A percentile compares a stretch with the other conserved stretches of the same genome.
These are phyloP conservation scores for Thielaviopsis musarum DNA, from an alignment of 2,329 filamentous ascomycete genomes.

Conservation along the genomic window DNA sequence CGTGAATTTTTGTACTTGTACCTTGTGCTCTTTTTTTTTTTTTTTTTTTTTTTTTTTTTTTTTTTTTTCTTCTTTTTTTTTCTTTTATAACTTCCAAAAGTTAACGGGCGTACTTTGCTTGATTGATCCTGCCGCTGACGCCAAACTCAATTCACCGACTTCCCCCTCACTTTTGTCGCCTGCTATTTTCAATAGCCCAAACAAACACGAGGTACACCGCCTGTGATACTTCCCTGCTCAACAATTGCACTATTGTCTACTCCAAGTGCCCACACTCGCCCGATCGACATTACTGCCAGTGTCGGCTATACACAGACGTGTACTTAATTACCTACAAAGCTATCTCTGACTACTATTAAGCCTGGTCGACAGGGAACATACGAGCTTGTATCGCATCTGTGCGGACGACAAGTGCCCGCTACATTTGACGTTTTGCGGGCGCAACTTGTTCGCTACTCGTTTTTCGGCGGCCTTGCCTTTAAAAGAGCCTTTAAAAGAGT, in stretches of 20 bases:
- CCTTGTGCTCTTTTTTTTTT: not conserved
- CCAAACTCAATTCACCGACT: not conserved
- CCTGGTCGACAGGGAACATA: not conserved
- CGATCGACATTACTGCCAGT: not conserved
- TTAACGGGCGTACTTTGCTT: not conserved
- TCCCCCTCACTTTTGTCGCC: slow-evolving; percentile 1
- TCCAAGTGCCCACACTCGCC: not conserved
- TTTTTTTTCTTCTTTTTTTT: not conserved
- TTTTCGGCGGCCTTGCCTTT: not conserved
- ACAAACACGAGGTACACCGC: not conserved
- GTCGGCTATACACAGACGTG: not conserved
- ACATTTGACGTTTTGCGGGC: not conserved
- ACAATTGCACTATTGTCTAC: not conserved
- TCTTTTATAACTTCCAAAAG: not conserved
- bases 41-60: not conserved
- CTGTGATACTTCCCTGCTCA: not conserved
- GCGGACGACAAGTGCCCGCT: not conserved
- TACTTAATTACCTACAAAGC: not conserved
- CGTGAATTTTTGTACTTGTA: not conserved
- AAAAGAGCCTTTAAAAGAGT: not conserved
- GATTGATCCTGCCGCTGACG: not conserved
- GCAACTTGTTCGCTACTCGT: not conserved
- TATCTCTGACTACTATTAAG: not conserved
- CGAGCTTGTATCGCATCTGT: not conserved
- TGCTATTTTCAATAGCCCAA: not conserved